Percentiles rank a stretch among this genome's conserved stretches.
These are phyloP conservation scores for Aspergillus cavernicola DNA, from an alignment of 495 filamentous ascomycete species.

Conservation along the genomic window DNA sequence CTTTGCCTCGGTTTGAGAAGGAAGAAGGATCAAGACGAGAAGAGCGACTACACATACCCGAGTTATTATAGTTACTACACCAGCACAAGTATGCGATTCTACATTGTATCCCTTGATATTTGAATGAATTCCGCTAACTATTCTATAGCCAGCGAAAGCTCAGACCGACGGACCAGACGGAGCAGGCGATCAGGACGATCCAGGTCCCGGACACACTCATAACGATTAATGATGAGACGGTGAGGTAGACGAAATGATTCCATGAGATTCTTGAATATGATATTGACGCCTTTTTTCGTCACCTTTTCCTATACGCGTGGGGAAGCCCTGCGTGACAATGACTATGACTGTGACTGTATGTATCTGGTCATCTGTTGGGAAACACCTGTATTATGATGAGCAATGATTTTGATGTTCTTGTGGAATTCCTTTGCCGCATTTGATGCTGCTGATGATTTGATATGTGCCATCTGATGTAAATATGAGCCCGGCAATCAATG, in stretches of 20 bases:
- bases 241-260: conserved; percentile 11
- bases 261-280: conserved; percentile 9
- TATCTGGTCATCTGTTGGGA: conserved; percentile 22
- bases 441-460: conserved; percentile 5
- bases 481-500: conserved; percentile 20
- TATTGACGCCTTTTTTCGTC: conserved; percentile 2
- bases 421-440: conserved; percentile 10
- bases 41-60: conserved; percentile 42
- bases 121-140: conserved; percentile 10
- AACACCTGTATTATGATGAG: conserved; percentile 36
- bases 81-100: conserved; percentile 37
- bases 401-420: conserved; percentile 15
- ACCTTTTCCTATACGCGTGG: background rate
- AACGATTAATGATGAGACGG: conserved; percentile 17
- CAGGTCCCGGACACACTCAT: conserved; percentile 34
- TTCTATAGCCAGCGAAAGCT: conserved; percentile 45
- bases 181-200: conserved; percentile 43
- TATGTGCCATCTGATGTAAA: conserved; percentile 26
- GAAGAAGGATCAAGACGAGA: conserved; percentile 44
- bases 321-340: background rate
- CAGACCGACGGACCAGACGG: conserved; percentile 46
- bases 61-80: conserved; percentile 45
- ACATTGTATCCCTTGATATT: background rate
- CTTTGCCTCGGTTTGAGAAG: conserved; percentile 74
- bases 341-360: conserved; percentile 22